Percentiles rank a stretch among this genome's conserved stretches.
Evolutionary conservation across 2,329 filamentous ascomycete species (phyloP).

Genomic region (Aspergillus fumigatiaffinis): DNA sequence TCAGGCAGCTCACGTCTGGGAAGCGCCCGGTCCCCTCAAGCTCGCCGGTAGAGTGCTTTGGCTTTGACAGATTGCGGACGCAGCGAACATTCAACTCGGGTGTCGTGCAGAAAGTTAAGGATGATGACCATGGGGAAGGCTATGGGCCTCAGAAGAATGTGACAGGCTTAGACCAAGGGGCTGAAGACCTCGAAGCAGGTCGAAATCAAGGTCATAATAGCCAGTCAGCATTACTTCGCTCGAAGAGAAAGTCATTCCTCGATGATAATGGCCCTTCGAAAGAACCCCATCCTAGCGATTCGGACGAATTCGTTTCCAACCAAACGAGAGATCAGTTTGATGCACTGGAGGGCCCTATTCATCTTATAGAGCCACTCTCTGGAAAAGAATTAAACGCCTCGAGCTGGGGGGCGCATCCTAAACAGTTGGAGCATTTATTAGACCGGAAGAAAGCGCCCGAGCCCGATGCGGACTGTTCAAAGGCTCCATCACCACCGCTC

Average conservation of each 20-base stretch:
- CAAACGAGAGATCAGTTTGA: neutral
- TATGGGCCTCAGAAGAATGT: constrained; percentile 1
- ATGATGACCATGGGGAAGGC: constrained; percentile 15
- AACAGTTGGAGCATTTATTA: neutral
- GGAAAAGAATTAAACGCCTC: neutral
- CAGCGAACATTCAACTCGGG: constrained; percentile 27
- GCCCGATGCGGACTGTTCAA: neutral
- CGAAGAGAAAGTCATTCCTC: neutral
- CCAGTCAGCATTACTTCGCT: neutral
- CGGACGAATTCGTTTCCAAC: neutral
- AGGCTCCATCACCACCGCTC: constrained; percentile 27
- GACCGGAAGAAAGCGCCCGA: neutral
- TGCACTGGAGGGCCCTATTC: neutral
- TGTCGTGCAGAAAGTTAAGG: constrained; percentile 19
- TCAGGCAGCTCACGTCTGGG: constrained; percentile 14
- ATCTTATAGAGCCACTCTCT: neutral
- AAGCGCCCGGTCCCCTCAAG: constrained; percentile 17
- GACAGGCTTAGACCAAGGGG: neutral
- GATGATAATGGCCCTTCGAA: neutral
- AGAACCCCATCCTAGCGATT: neutral
- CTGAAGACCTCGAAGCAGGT: neutral
- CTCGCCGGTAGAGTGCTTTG: constrained; percentile 11
- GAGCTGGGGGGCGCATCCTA: neutral
- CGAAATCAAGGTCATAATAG: neutral
- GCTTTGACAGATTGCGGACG: constrained; percentile 16